Base-by-base conservation (phyloP, 371 early-diverging fungal genomes). In the Apophysomyces elegans region DNA sequence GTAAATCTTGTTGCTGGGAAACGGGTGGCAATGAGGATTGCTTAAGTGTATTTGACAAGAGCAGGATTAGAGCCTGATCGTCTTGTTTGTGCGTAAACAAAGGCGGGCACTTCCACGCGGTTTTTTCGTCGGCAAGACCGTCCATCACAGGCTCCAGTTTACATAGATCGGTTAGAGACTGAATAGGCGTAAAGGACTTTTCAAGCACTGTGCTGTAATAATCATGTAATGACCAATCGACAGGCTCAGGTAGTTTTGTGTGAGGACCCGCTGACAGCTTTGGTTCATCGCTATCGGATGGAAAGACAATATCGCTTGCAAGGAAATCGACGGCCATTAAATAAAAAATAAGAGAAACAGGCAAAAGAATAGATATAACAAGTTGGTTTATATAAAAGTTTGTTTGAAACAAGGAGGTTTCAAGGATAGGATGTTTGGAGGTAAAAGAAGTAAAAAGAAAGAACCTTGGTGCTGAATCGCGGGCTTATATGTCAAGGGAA, bases 221-320 rank as follows among this genome's bases (percentile, higher is more conserved):
- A 47, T 80, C 81, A 38, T 80, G 72, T 38, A 69, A 38, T 37
- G 75, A 70, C 81, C 81, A 80, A 58, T 80, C 76, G 4, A 69
- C 66, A 7, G 75, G 69, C 37, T 80, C 76, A 8, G 81, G 78
- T 11, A 80, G 64, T 60, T 80, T 77, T 38, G 65, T 59, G 37
- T 64, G 62, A 18, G 74, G 43, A 21, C 72, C 64, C 43, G 76
- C 70, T 44, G 78, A 74, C 14, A 80, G 61, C 46, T 80, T 80
- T 12, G 81, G 66, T 57, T 72, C 64, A 32, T 76, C 73, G 35
- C 70, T 69, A 47, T 80, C 81, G 12, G 70, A 71, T 38, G 81
- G 81, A 63, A 80, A 80, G 18, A 73, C 67, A 59, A 80, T 74
- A 32, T 79, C 80, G 58, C 79, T 79, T 13, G 77, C 63, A 13